A percentile compares a stretch with the other conserved stretches of the same genome.
These are phyloP conservation scores for Sphaerostilbella broomeana DNA, from an alignment of 2,329 filamentous ascomycete genomes.

Conservation along the genomic window DNA sequence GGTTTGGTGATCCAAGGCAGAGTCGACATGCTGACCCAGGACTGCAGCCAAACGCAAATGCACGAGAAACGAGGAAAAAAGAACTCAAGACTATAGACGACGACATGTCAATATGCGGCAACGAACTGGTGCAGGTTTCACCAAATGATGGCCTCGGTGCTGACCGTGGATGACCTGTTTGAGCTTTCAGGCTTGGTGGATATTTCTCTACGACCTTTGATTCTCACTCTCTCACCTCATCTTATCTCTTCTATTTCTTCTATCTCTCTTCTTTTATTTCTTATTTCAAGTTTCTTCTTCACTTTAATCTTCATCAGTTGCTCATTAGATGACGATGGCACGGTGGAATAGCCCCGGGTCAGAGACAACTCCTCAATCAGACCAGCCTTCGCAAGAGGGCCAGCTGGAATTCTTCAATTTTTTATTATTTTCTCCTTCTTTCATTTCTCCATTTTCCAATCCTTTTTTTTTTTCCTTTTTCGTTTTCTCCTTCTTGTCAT, in stretches of 20 bases:
- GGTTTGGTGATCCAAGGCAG: too few relatives aligned
- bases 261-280: slow-evolving; percentile 3
- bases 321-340: not conserved
- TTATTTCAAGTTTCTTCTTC: slow-evolving; percentile 1
- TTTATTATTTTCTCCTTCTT: not conserved
- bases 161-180: not conserved
- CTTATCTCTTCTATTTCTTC: slow-evolving; percentile 7
- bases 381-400: slow-evolving; percentile 8
- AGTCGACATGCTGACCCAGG: too few relatives aligned
- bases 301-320: not conserved
- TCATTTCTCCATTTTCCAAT: too few relatives aligned
- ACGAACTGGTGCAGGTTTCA: not conserved
- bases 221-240: slow-evolving; percentile 5
- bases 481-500: not conserved
- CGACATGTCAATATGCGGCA: slow-evolving; percentile 14
- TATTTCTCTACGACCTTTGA: not conserved
- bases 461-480: not conserved
- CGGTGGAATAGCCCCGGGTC: not conserved
- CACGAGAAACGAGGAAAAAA: slow-evolving; percentile 1
- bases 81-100: slow-evolving; percentile 20
- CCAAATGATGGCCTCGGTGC: not conserved
- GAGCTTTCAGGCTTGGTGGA: too few relatives aligned
- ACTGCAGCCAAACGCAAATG: too few relatives aligned
- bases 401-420: not conserved
- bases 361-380: too few relatives aligned